Base-by-base conservation (phyloP, 1,284 basidiomycete genomes). In the Pseudozyma pruni region DNA sequence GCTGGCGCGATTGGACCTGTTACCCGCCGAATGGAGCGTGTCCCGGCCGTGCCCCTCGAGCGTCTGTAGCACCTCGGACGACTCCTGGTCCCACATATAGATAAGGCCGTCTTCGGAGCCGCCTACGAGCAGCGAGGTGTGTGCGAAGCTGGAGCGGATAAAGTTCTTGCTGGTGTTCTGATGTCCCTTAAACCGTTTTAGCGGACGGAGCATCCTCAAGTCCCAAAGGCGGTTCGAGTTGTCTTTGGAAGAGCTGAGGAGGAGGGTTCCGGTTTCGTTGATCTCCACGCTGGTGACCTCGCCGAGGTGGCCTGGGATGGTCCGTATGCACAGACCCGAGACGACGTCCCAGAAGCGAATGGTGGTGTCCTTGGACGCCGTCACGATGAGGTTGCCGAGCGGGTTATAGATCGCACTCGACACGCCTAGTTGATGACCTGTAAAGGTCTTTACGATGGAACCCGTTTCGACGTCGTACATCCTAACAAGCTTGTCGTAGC, bases 111-210 rank as follows among this genome's bases (percentile, higher is more conserved):
- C 85, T 56, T 86, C 85, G 2, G 83, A 84, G 0, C 85, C 85
- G 25, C 83, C 80, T 3, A 85, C 79, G 27, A 86, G 72, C 44
- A 85, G 74, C 11, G 79, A 80, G 13, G 83, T 78, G 34, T 82
- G 79, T 0, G 83, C 83, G 60, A 86, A 86, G 16, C 78, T 71
- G 25, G 81, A 81, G 8, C 85, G 80, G 42, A 86, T 83, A 35
- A 86, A 83, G 77, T 85, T 86, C 64, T 85, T 85, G 20, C 84
- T 84, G 10, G 85, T 85, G 64, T 86, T 86, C 66, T 85, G 85
- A 57, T 85, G 84, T 0, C 85, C 84, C 23, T 83, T 85, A 74
- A 85, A 86, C 3, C 85, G 73, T 48, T 84, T 83, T 4, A 85
- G 63, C 23, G 83, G 84, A 1, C 64, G 50, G 4, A 82, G 62